Conservation (phyloP, 2,329 filamentous ascomycete species). For the Periconia digitata region DNA sequence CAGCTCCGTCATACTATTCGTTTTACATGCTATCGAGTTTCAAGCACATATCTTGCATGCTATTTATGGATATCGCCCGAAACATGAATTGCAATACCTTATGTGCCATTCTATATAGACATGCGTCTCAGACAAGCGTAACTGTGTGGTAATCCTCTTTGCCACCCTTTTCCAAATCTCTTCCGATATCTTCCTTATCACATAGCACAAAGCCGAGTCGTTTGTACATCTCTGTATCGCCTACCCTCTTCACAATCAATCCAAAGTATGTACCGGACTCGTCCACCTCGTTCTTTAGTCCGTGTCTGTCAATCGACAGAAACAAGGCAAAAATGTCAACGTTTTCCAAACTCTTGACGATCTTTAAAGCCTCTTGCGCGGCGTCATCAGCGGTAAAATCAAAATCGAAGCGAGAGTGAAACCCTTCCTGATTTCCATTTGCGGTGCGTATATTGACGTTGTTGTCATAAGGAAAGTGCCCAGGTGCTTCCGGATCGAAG, state of each 20-base stretch:
- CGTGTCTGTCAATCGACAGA: not conserved
- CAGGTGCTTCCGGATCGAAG: conserved; percentile 4
- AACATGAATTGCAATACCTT: too few species aligned
- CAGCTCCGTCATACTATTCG: too few species aligned
- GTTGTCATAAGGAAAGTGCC: not conserved
- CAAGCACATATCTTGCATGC: too few species aligned
- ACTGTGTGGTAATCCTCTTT: not conserved
- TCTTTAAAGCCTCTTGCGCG: conserved; percentile 5
- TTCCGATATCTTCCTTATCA: not conserved
- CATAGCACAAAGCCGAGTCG: conserved; percentile 3
- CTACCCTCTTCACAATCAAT: conserved; percentile 4
- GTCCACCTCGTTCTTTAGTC: not conserved
- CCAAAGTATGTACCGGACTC: not conserved
- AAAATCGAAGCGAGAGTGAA: conserved; percentile 7
- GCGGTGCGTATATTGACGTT: conserved; percentile 4
- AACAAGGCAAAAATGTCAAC: conserved; percentile 9
- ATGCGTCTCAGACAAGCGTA: not conserved
- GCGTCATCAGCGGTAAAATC: conserved; percentile 6
- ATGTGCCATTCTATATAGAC: not conserved
- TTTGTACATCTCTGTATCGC: conserved; percentile 2
- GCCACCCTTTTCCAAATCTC: not conserved
- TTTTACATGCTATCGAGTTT: too few species aligned
- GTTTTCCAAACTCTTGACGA: conserved; percentile 8
- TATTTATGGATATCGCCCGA: too few species aligned
- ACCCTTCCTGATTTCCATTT: conserved; percentile 4